Base-by-base conservation (phyloP, 768 basidiomycete genomes). In the Auriscalpium vulgare region DNA sequence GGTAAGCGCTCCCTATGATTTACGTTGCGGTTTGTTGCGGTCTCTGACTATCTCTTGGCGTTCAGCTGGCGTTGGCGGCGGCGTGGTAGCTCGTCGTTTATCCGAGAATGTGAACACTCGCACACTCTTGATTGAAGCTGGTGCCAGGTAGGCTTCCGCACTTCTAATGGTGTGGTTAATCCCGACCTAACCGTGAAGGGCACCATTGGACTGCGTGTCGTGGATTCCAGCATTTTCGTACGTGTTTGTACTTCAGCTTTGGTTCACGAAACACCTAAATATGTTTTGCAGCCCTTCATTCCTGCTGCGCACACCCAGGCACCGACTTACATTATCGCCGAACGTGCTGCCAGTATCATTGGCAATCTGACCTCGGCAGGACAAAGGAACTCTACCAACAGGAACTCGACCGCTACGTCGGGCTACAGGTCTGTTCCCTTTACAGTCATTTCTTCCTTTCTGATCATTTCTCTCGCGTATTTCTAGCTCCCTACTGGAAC, bases 161-260 rank as follows among this genome's bases (percentile, higher is more conserved):
- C 40, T 29, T 43, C 40, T 4, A 13, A 23, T 9, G 59, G 52
- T 17, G 56, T 55, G 16, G 45, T 62, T 9, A 51, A 60, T 48
- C 59, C 61, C 10, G 54, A 60, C 34, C 50, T 62, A 11, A 55
- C 45, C n/a, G 59, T 62, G 11, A 60, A 62, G 46, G 59, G 59
- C 13, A 46, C 52, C 4, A 50, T 29, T 4, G 61, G 61, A 23
- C 45, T 62, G 9, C 47, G 61, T n/a, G 56, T 62, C 14, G 49
- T 60, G 19, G 61, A 62, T 53, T 55, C 59, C 10, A 55, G 53
- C 14, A 48, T 56, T 44, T 46, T 62, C 21, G 61, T 60, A 40
- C 50, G 59, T 29, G 3, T 2, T 5, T 29, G 23, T 29, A 29
- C 23, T 29, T 29, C 44, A 43, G n/a, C n/a, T n/a, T n/a, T n/a